Percentiles rank a stretch among this genome's conserved stretches.
These are phyloP conservation scores for Penicillium alfredii DNA, from an alignment of 495 filamentous ascomycete species.

Conservation along the genomic window DNA sequence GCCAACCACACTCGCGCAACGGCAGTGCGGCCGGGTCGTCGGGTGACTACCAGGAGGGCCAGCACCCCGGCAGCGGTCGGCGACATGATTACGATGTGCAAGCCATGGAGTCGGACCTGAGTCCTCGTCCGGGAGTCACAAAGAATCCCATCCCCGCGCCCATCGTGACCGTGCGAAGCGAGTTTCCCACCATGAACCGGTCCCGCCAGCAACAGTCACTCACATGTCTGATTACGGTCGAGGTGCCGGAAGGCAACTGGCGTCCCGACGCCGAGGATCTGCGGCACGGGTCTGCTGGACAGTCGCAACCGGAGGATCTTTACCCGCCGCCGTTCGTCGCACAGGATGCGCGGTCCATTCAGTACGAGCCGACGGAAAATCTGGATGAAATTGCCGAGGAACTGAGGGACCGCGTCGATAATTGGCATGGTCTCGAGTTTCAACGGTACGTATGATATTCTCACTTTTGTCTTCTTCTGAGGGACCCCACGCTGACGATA, in stretches of 20 bases:
- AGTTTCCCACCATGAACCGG: constrained; percentile 89
- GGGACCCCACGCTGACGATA: constrained; percentile 1
- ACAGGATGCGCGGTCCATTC: constrained; percentile 27
- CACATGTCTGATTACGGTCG: constrained; percentile 90
- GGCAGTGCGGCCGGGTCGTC: constrained; percentile 70
- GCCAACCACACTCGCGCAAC: constrained; percentile 58
- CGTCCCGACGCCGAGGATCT: constrained; percentile 78
- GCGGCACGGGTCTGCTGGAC: constrained; percentile 52
- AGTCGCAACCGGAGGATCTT: constrained; percentile 47
- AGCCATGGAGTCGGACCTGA: constrained; percentile 85
- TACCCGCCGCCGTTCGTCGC: constrained; percentile 28
- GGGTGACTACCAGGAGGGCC: constrained; percentile 67
- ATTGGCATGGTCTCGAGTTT: constrained; percentile 99
- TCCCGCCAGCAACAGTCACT: constrained; percentile 92
- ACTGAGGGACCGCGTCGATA: constrained; percentile 79
- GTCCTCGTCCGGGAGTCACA: constrained; percentile 59
- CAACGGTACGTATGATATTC: constrained; percentile 55
- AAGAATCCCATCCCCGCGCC: constrained; percentile 91
- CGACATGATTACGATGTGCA: constrained; percentile 95
- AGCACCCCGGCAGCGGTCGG: constrained; percentile 42
- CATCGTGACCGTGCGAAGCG: constrained; percentile 85
- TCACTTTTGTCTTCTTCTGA: constrained; percentile 1
- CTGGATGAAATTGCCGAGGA: constrained; percentile 84
- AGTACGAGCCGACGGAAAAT: constrained; percentile 53
- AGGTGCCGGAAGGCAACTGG: constrained; percentile 93